Percentiles rank a stretch among this genome's conserved stretches.
Conservation (phyloP, 192 early-diverging fungal genomes). For the Martensiomyces pterosporus region DNA sequence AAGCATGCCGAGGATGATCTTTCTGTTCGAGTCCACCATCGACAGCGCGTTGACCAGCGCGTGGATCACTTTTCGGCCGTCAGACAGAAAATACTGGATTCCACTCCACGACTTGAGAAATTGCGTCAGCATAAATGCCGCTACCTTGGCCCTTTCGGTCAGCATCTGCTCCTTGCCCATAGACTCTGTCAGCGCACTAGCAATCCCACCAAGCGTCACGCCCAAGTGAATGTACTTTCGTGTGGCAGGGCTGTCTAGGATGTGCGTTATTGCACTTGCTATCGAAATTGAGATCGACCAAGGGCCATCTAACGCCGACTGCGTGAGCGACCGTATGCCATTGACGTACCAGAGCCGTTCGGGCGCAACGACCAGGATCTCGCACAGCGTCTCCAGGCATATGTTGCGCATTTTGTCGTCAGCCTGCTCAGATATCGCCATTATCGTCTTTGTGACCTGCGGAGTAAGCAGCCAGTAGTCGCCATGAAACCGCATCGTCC, state of each 20-base stretch:
- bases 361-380: slow-evolving; percentile 36
- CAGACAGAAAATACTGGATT: slow-evolving; percentile 50
- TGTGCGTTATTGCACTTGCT: slow-evolving; percentile 28
- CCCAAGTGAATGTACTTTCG: slow-evolving; percentile 32
- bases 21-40: slow-evolving; percentile 33
- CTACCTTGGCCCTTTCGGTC: slow-evolving; percentile 43
- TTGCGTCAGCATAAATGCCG: slow-evolving; percentile 47
- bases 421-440: slow-evolving; percentile 46
- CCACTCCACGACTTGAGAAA: slow-evolving; percentile 53
- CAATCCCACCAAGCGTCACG: slow-evolving; percentile 38
- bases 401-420: slow-evolving; percentile 50
- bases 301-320: slow-evolving; percentile 47
- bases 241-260: slow-evolving; percentile 33
- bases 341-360: slow-evolving; percentile 34
- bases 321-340: slow-evolving; percentile 41
- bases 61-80: slow-evolving; percentile 26
- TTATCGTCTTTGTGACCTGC: slow-evolving; percentile 35
- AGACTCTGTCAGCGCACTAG: slow-evolving; percentile 44
- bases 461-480: slow-evolving; percentile 31
- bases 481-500: slow-evolving; percentile 37
- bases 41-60: slow-evolving; percentile 36
- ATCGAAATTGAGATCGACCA: slow-evolving; percentile 45
- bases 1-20: slow-evolving; percentile 50
- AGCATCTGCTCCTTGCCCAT: slow-evolving; percentile 31
- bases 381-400: slow-evolving; percentile 48